Evolutionary conservation across 441 rosid species (phyloP).

Genomic region (Brassica hybrid): DNA sequence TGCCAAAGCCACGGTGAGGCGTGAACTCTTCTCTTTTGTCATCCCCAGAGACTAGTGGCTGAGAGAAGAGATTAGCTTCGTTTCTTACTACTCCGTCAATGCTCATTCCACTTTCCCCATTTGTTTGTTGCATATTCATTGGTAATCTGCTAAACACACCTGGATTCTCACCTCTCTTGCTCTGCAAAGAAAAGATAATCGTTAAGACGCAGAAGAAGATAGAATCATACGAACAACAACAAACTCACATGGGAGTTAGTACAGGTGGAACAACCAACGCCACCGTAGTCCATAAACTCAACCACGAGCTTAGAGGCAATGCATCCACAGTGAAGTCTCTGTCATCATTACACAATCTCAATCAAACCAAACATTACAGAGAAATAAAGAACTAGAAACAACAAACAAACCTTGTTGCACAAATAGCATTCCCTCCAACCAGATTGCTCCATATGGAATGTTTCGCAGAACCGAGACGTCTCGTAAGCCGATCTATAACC

Average conservation of each 20-base stretch:
- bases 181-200: conserved; percentile 35
- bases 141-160: conserved; percentile 54
- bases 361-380: conserved; percentile 31
- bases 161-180: conserved; percentile 50
- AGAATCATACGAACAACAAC: conserved; percentile 14
- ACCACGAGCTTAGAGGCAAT: conserved; percentile 64
- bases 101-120: conserved; percentile 49
- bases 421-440: conserved; percentile 92
- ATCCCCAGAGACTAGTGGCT: conserved; percentile 44
- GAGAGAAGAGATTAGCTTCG: conserved; percentile 54
- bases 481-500: conserved; percentile 81
- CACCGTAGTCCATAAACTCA: conserved; percentile 80
- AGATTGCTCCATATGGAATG: conserved; percentile 73
- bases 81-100: too few species aligned
- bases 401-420: conserved; percentile 67
- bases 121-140: conserved; percentile 45
- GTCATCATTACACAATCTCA: conserved; percentile 38
- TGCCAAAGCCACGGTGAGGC: conserved; percentile 47
- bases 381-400: not conserved
- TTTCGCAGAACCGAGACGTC: conserved; percentile 63
- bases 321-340: conserved; percentile 97
- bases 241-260: conserved; percentile 56
- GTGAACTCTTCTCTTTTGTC: conserved; percentile 55
- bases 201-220: not conserved
- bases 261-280: conserved; percentile 79